Evolutionary conservation across 805 yeast genomes (phyloP), one percentile per base, ranked within the genome.

Genomic region (Pichia manshurica): DNA sequence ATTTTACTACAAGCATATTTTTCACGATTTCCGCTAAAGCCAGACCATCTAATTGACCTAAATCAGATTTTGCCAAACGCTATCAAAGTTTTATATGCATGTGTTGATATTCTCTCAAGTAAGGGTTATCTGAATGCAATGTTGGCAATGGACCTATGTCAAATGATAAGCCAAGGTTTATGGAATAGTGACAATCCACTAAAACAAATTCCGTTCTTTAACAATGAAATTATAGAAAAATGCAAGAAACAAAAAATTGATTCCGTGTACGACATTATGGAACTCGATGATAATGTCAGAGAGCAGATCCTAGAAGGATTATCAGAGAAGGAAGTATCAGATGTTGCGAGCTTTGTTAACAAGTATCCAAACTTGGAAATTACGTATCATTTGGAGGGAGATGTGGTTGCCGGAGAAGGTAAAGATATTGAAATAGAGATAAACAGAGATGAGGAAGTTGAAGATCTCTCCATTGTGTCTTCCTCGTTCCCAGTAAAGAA

Each of bases 341-440:
- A 71, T 21, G 89, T 91, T 43, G 97, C 97, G 0, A 79, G 79
- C 16, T 93, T 91, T 70, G 95, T 89, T 46, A 93, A 93, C 65
- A 79, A 76, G 52, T 93, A 85, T 63, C 99, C 99, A 13, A 86
- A 85, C 59, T 71, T 93, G 46, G 97, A 91, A 52, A 58, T 83
- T 10, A 68, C 76, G 3, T 82, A 79, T 56, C 71, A 73, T 31
- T 44, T 84, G 4, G 76, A 73, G 19, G 54, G 66, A 20, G 59
- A 64, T 1, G 52, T 78, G n/a, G 56, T 63, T 3, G 75, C 77
- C 0, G 59, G 59, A 31, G 79, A 77, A 52, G 71, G 77, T 1
- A 69, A 71, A 17, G 64, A 58, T 10, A 68, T 88, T 6, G 55
- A 57, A 1, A 71, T 86, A 2, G 71, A 68, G 0, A 59, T 85